Evolutionary conservation across 2,329 filamentous ascomycete genomes (phyloP).

Genomic region (Fusarium compactum): DNA sequence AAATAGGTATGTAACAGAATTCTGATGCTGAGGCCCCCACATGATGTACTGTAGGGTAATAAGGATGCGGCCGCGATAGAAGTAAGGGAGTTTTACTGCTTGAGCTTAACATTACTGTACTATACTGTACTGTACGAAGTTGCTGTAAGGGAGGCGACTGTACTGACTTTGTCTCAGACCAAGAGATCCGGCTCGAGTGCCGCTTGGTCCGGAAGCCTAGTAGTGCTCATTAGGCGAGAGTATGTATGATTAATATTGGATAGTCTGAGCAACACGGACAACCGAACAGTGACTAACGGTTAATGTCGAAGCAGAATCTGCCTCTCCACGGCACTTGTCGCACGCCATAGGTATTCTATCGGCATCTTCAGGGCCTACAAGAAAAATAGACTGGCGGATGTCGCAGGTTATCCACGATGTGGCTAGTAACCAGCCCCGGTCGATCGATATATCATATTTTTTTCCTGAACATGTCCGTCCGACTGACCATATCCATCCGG

Average conservation of each 20-base stretch:
- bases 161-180: conserved; percentile 10
- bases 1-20: conserved; percentile 4
- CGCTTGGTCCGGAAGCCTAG: conserved; percentile 9
- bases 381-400: neutral
- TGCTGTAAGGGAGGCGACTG: conserved; percentile 25
- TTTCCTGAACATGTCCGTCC: neutral
- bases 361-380: conserved; percentile 18
- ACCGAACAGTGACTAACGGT: neutral
- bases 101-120: neutral
- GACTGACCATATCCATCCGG: neutral
- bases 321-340: neutral
- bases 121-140: conserved; percentile 3
- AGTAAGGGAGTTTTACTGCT: conserved; percentile 20
- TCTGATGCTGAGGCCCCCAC: conserved; percentile 16
- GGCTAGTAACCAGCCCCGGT: conserved; percentile 18
- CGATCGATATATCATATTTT: conserved; percentile 27
- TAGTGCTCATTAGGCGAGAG: conserved; percentile 25
- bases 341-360: conserved; percentile 8
- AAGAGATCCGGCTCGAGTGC: conserved; percentile 13
- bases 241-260: neutral
- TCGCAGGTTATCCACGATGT: conserved; percentile 8
- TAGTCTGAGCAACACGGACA: neutral
- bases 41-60: conserved; percentile 13
- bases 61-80: neutral
- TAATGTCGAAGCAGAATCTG: neutral